phyloP scores from a whole-genome alignment of 768 basidiomycete genomes.

The Macrolepiota fuliginosa region DNA sequence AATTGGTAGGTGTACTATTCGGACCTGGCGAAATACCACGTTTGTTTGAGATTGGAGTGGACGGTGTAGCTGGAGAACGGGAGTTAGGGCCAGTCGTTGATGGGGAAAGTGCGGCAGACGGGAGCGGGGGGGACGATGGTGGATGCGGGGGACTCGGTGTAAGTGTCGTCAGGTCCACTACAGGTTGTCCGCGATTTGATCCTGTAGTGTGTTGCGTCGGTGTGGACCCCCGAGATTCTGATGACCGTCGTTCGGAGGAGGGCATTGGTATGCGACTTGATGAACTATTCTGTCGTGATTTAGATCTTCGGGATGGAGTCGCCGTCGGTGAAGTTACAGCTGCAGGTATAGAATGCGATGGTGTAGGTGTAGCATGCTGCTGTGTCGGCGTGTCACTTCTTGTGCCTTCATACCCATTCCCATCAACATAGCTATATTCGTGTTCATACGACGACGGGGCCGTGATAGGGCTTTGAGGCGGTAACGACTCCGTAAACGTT shows the following conservation, averaged over 20 bases:
- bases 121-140: constrained; percentile 25
- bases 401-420: background rate
- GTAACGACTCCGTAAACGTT: constrained; percentile 10
- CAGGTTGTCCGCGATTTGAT: constrained; percentile 24
- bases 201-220: constrained; percentile 32
- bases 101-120: too few species aligned
- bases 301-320: constrained; percentile 25
- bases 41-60: constrained; percentile 27
- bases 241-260: constrained; percentile 37
- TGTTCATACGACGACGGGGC: background rate
- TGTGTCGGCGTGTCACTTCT: constrained; percentile 3
- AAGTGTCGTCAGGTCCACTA: constrained; percentile 13
- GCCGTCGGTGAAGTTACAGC: constrained; percentile 41
- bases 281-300: constrained; percentile 29
- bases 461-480: background rate
- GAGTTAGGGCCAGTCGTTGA: constrained; percentile 22
- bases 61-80: constrained; percentile 25
- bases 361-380: background rate
- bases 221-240: constrained; percentile 45
- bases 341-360: constrained; percentile 23
- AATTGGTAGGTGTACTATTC: background rate
- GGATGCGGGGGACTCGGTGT: constrained; percentile 19
- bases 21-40: constrained; percentile 29
- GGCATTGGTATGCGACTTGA: constrained; percentile 41
- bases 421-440: background rate